Evolutionary conservation across 2,329 filamentous ascomycete genomes (phyloP).

Genomic region (Davidsoniella eucalypti): DNA sequence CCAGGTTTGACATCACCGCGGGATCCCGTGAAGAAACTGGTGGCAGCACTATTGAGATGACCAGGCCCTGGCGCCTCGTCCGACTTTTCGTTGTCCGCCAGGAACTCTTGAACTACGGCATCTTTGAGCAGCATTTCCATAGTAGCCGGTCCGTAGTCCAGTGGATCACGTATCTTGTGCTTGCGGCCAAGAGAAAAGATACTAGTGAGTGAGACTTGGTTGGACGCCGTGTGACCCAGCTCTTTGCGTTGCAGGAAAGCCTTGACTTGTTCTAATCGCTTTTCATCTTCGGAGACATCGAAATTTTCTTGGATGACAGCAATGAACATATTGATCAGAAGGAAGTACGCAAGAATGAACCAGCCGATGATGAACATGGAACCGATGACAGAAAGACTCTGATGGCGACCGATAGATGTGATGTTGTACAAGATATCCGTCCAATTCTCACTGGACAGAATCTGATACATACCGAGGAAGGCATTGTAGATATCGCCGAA

Average conservation of each 20-base stretch:
- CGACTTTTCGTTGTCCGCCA: constrained; percentile 51
- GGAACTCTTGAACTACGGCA: constrained; percentile 83
- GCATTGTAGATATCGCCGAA: constrained; percentile 90
- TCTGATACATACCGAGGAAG: constrained; percentile 94
- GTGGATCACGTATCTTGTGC: constrained; percentile 50
- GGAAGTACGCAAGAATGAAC: constrained; percentile 92
- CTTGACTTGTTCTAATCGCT: constrained; percentile 88
- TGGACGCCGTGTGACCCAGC: constrained; percentile 45
- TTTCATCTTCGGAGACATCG: constrained; percentile 95
- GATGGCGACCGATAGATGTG: constrained; percentile 47
- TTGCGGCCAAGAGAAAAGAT: constrained; percentile 49
- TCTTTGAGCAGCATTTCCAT: constrained; percentile 96
- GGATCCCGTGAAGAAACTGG: constrained; percentile 7
- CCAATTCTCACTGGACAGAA: constrained; percentile 94
- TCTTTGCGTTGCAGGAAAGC: constrained; percentile 88
- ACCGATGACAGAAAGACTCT: constrained; percentile 77
- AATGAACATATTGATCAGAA: constrained; percentile 99
- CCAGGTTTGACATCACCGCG: constrained; percentile 37
- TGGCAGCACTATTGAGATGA: constrained; percentile 21
- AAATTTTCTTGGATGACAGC: constrained; percentile 99
- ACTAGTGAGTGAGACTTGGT: constrained; percentile 61
- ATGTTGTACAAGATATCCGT: constrained; percentile 72
- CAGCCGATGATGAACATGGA: constrained; percentile 82
- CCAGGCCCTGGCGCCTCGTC: constrained; percentile 17
- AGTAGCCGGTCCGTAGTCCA: constrained; percentile 81